Percentiles rank a stretch among this genome's conserved stretches.
phyloP scores from a whole-genome alignment of 73 alveolate species.

The Effrenium voratum region DNA sequence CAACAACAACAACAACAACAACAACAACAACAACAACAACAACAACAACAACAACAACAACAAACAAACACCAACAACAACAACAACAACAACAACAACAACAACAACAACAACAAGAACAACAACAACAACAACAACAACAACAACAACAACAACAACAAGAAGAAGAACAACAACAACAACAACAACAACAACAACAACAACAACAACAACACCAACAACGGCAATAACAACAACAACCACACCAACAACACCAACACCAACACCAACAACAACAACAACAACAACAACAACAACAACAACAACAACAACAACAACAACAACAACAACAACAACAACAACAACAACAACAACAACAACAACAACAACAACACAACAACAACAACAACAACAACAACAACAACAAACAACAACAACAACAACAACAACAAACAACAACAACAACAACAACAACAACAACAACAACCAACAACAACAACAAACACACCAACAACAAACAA shows the following conservation, averaged over 20 bases:
- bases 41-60: background rate
- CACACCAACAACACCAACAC: background rate
- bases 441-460: too few relatives aligned
- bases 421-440: too few relatives aligned
- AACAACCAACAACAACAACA: too few relatives aligned
- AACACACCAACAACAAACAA: too few relatives aligned
- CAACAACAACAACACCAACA: background rate
- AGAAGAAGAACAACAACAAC: background rate
- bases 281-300: too few relatives aligned
- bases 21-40: background rate
- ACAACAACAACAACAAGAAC: background rate
- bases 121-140: background rate
- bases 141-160: background rate
- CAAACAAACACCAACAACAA: background rate
- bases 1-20: background rate
- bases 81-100: background rate
- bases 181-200: background rate
- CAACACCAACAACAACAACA: background rate
- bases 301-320: too few relatives aligned
- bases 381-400: too few relatives aligned
- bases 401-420: too few relatives aligned
- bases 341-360: too few relatives aligned
- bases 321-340: too few relatives aligned
- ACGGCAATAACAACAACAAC: background rate
- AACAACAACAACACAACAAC: too few relatives aligned